Evolutionary conservation across 805 yeast species (phyloP).

Genomic region (Blastobotrys terrestris): DNA sequence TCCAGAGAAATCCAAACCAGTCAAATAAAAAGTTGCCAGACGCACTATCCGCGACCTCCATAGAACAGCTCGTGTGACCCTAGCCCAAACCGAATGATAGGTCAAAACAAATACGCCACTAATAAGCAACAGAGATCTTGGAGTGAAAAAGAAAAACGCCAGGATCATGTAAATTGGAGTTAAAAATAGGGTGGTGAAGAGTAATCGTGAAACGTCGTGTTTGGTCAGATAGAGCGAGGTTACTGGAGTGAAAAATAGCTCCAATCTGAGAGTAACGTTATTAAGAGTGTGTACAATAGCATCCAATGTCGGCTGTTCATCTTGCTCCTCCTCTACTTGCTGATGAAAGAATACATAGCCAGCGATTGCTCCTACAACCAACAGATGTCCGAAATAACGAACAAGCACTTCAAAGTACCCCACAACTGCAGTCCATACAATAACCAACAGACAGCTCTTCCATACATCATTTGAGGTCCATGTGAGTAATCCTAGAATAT

Average conservation of each 20-base stretch:
- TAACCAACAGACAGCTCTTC: slow-evolving; percentile 59
- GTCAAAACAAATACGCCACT: slow-evolving; percentile 60
- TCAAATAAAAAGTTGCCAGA: slow-evolving; percentile 66
- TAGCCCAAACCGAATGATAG: slow-evolving; percentile 80
- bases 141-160: slow-evolving; percentile 62
- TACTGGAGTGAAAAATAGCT: slow-evolving; percentile 73
- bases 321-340: slow-evolving; percentile 39
- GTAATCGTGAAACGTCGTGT: slow-evolving; percentile 69
- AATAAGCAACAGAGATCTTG: slow-evolving; percentile 56
- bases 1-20: slow-evolving; percentile 69
- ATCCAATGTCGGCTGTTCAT: slow-evolving; percentile 73
- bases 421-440: slow-evolving; percentile 50
- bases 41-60: slow-evolving; percentile 80
- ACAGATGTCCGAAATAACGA: slow-evolving; percentile 75
- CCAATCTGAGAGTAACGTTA: slow-evolving; percentile 67
- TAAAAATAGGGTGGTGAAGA: slow-evolving; percentile 77
- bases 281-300: slow-evolving; percentile 75
- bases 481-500: slow-evolving; percentile 63
- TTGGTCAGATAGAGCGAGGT: slow-evolving; percentile 62
- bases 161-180: slow-evolving; percentile 78
- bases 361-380: slow-evolving; percentile 41
- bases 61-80: slow-evolving; percentile 73
- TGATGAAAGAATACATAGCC: slow-evolving; percentile 23
- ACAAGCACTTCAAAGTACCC: slow-evolving; percentile 75
- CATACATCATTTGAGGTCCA: slow-evolving; percentile 89